Evolutionary conservation across 1,139 yeast species (phyloP), one percentile per base, ranked within the genome.

Genomic region (Cylindricascospora bacillispora): DNA sequence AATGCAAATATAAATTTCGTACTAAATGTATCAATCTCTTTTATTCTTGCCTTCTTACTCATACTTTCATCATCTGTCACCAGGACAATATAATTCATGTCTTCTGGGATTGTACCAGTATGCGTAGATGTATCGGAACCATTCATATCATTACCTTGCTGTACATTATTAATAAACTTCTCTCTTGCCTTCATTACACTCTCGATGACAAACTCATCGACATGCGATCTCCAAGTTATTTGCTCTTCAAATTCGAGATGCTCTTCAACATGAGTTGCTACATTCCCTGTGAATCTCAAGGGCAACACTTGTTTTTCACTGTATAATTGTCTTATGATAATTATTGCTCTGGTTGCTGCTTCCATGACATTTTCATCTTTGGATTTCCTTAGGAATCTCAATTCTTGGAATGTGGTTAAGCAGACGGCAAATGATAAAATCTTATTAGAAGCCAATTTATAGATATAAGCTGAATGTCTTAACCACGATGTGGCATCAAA

Each of bases 401-500:
- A 57, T 44, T 79, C 92, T 57, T 79, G 92, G 48, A 79, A 79
- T 6, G 80, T 83, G 18, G 80, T 76, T 35, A 79, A 57, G 25
- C 92, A 86, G 5, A 79, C 71, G 46, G 64, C 70, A 55, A 53
- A 65, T 53, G 55, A 70, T 42, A 79, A 62, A 2, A 76, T 67
- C 9, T 65, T 66, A 40, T 70, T 70, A 22, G 76, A 62, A 11
- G 78, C 70, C 44, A 82, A 70, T 49, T 79, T 79, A 58, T 67
- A 79, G 18, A 79, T 63, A 36, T 78, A 63, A 2, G 89, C 92
- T 50, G 85, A 78, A 48, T 78, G 86, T 43, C 79, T 76, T 39
- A 79, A 59, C 89, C 89, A 79, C 36, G 79, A 73, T 39, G 80
- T 78, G 5, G 92, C 79, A 55, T 79, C 92, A 33, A 78, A 60